A percentile compares a stretch with the other conserved stretches of the same genome.
phyloP scores from a whole-genome alignment of 1,284 basidiomycete genomes.

The Chalciporus sp. region DNA sequence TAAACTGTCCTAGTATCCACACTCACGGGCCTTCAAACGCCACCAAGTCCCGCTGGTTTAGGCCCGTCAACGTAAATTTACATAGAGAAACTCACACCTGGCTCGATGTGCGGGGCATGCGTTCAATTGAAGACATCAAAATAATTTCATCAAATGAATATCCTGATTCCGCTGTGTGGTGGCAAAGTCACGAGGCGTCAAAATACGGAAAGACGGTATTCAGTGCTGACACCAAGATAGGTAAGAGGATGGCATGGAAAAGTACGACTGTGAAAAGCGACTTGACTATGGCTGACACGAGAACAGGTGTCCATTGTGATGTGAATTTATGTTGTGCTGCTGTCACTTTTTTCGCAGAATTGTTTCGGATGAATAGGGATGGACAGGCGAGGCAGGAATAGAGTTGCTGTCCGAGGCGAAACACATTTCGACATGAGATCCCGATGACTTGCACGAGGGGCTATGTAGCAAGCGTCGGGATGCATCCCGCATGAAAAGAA shows the following conservation, averaged over 20 bases:
- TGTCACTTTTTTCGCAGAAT: constrained; percentile 5
- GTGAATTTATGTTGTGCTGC: constrained; percentile 8
- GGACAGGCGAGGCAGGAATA: background rate
- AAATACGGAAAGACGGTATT: constrained; percentile 10
- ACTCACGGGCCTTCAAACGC: constrained; percentile 7
- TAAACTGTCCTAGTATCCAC: constrained; percentile 15
- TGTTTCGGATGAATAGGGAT: background rate
- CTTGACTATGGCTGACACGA: constrained; percentile 9
- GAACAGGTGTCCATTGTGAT: background rate
- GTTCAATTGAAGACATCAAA: constrained; percentile 18
- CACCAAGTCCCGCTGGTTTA: constrained; percentile 15
- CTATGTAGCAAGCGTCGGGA: too few relatives aligned
- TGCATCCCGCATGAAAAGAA: too few relatives aligned
- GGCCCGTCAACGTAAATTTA: constrained; percentile 23
- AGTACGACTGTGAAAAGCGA: constrained; percentile 2
- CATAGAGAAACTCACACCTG: constrained; percentile 21
- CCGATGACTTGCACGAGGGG: background rate
- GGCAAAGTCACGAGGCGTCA: constrained; percentile 23
- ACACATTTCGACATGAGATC: constrained; percentile 6
- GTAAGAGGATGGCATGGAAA: constrained; percentile 15
- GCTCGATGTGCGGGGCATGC: constrained; percentile 29
- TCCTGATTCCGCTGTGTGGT: constrained; percentile 34
- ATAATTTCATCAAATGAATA: constrained; percentile 24
- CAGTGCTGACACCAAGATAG: constrained; percentile 15
- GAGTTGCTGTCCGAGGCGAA: constrained; percentile 9